Conservation (phyloP, 176 grass and related monocot species). For the Bothriochloa decipiens region DNA sequence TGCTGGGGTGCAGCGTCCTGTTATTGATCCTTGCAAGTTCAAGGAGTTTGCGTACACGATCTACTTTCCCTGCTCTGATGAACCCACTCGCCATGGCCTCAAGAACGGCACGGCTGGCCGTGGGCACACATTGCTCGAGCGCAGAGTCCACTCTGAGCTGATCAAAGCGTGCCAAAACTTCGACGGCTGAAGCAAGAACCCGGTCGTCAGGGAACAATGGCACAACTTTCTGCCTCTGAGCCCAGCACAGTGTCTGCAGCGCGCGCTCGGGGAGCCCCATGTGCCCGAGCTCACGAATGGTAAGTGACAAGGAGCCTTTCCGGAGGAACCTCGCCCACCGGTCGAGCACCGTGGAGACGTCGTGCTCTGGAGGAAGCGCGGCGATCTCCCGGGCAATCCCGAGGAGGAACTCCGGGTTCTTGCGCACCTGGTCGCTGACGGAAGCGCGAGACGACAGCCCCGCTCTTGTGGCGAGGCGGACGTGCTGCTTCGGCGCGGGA, state of each 20-base stretch:
- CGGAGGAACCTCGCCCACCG: conserved; percentile 64
- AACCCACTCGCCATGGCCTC: conserved; percentile 80
- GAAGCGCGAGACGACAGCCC: conserved; percentile 42
- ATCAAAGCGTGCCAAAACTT: conserved; percentile 66
- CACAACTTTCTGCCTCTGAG: conserved; percentile 49
- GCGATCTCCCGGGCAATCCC: conserved; percentile 73
- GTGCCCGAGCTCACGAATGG: conserved; percentile 82
- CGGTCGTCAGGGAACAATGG: conserved; percentile 71
- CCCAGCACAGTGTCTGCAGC: conserved; percentile 78
- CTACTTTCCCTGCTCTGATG: conserved; percentile 59
- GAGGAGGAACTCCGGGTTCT: conserved; percentile 66
- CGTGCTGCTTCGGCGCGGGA: conserved; percentile 58
- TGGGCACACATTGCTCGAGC: conserved; percentile 58
- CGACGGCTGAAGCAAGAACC: conserved; percentile 60
- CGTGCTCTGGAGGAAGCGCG: conserved; percentile 33
- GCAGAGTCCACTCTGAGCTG: conserved; percentile 51
- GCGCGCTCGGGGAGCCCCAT: conserved; percentile 72
- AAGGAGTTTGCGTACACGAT: conserved; percentile 59
- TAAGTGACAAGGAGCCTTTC: conserved; percentile 84
- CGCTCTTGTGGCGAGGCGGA: conserved; percentile 45
- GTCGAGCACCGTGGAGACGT: conserved; percentile 65
- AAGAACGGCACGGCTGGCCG: conserved; percentile 65
- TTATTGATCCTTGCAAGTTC: conserved; percentile 60
- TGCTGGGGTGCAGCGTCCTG: conserved; percentile 54
- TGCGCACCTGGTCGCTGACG: conserved; percentile 64